Percentiles rank a stretch among this genome's conserved stretches.
These are phyloP conservation scores for Starmerella apis DNA, from an alignment of 805 yeast genomes.

Conservation along the genomic window DNA sequence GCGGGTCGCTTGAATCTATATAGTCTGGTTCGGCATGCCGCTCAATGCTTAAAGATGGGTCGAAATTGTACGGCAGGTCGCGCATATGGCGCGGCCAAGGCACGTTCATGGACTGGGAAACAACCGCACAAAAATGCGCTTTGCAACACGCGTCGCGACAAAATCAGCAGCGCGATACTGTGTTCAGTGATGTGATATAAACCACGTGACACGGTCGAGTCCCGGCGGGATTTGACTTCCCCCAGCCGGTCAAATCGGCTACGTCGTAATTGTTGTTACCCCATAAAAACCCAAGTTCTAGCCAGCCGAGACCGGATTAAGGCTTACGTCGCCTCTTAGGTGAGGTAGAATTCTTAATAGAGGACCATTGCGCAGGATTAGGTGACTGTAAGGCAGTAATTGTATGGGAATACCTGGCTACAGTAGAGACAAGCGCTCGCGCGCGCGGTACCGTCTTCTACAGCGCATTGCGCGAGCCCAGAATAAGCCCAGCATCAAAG, in stretches of 20 bases:
- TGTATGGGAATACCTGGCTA: conserved; percentile 4
- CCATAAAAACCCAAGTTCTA: too few species aligned
- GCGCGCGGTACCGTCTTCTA: conserved; percentile 9
- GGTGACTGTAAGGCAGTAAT: not conserved
- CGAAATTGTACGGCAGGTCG: conserved; percentile 17
- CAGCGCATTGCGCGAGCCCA: conserved; percentile 11
- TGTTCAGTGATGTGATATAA: too few species aligned
- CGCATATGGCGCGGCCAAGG: not conserved
- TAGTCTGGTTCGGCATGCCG: conserved; percentile 19
- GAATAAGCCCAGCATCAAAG: not conserved
- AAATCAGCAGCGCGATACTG: too few species aligned
- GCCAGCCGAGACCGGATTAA: too few species aligned
- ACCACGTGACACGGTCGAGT: not conserved
- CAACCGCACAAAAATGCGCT: not conserved
- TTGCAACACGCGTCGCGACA: too few species aligned
- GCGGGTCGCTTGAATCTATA: conserved; percentile 15
- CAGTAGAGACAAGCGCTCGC: not conserved
- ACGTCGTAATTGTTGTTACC: not conserved
- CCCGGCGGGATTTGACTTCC: not conserved
- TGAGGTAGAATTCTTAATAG: not conserved
- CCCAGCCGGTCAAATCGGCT: not conserved
- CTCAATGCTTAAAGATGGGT: conserved; percentile 14
- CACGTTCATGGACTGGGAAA: too few species aligned
- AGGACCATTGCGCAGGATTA: not conserved
- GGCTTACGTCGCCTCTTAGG: not conserved